A percentile compares a stretch with the other conserved stretches of the same genome.
Evolutionary conservation across 768 basidiomycete genomes (phyloP).

Genomic region (Rhodotorula paludigena): DNA sequence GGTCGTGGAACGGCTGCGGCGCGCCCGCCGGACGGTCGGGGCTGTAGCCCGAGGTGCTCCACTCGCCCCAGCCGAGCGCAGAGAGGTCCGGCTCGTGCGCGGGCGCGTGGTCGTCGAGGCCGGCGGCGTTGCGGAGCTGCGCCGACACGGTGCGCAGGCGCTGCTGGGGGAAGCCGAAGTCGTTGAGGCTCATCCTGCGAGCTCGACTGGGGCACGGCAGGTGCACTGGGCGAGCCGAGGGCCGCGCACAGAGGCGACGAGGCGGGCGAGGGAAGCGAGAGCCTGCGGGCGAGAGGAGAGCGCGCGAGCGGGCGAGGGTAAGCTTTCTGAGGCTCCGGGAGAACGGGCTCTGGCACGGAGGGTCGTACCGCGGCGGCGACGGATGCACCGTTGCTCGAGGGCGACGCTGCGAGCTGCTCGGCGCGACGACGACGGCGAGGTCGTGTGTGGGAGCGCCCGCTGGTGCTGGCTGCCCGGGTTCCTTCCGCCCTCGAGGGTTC

Average conservation of each 20-base stretch:
- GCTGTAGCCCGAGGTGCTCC: conserved; percentile 11
- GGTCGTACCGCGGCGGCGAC: no score
- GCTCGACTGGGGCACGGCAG: no score
- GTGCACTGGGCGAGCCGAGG: neutral
- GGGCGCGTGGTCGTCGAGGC: conserved; percentile 2
- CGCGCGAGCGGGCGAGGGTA: no score
- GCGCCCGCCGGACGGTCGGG: conserved; percentile 1
- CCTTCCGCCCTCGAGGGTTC: no score
- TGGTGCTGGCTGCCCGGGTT: no score
- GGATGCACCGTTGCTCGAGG: no score
- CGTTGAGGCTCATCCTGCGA: conserved; percentile 16
- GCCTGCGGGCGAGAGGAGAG: no score
- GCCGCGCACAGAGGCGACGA: neutral
- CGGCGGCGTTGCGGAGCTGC: conserved; percentile 3
- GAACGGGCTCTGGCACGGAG: no score
- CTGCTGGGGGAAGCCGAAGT: conserved; percentile 6
- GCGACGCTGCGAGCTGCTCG: no score
- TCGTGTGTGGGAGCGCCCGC: no score
- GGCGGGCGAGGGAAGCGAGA: neutral
- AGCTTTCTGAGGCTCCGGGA: no score
- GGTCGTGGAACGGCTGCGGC: neutral
- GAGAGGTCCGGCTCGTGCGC: neutral
- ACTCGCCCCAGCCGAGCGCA: conserved; percentile 13
- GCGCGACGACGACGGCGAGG: no score
- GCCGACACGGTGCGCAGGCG: conserved; percentile 22